Base-by-base conservation (phyloP, 1,139 yeast genomes). In the Pichia terricola region DNA sequence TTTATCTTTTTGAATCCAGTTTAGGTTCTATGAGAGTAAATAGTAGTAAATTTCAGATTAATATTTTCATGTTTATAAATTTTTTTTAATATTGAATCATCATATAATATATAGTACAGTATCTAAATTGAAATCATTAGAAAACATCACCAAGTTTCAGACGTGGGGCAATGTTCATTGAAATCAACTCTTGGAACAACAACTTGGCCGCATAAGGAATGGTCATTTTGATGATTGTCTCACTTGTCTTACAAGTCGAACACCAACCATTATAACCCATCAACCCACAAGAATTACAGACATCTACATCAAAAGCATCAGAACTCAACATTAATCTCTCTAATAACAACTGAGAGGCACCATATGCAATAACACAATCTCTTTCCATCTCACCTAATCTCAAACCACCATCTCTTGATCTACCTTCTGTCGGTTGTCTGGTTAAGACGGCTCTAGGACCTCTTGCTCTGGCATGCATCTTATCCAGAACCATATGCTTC, bases 371-470 rank as follows among this genome's bases (percentile, higher is more conserved):
- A 53, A 91, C 95, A 82, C 98, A 91, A 71, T 91, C 99, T 68
- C 98, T 83, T 67, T 91, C 99, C 99, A 91, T 91, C 68, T 91
- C 99, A 56, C 99, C 99, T 65, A 91, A 75, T 70, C 99, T 83
- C 60, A 91, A 75, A 60, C 99, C 99, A 75, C 99, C 99, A 67
- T 91, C 99, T 65, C 98, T 79, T 2, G 96, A 87, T 66, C 99
- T 78, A 75, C 99, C 99, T 67, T 91, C 99, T 0, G 97, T 91
- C 10, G 99, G 99, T 66, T 91, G 99, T 66, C 99, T 81, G 3
- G 99, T 91, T 51, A 91, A 72, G 26, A 94, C 98, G 0, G 98
- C 98, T 55, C 97, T 79, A 45, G 99, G 99, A 48, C 99, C 99
- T 63, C 98, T 79, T 3, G 98, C 96, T 73, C 99, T 84, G 1